phyloP scores from a whole-genome alignment of 2,329 filamentous ascomycete species.

The Trichoderma brevicompactum region DNA sequence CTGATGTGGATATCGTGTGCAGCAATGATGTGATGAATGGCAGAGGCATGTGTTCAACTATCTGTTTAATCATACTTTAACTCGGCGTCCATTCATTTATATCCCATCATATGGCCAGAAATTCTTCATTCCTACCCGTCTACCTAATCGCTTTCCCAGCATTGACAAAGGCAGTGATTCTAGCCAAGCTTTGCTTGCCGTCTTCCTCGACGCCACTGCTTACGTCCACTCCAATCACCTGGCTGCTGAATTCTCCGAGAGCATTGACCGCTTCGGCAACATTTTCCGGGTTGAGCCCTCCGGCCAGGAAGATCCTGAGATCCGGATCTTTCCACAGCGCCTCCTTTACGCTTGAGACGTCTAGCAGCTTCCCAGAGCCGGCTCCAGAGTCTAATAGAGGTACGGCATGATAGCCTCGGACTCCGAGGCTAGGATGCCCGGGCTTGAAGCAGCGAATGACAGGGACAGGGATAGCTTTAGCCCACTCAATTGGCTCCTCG shows the following conservation, averaged over 20 bases:
- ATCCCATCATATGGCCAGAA: not conserved
- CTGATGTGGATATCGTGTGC: not conserved
- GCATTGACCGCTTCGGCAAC: conserved; percentile 68
- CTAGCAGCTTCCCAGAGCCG: conserved; percentile 79
- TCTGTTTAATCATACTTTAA: not conserved
- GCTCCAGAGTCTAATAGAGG: conserved; percentile 86
- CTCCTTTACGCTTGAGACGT: conserved; percentile 69
- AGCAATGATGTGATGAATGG: not conserved
- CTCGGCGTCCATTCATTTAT: not conserved
- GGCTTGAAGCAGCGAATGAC: conserved; percentile 87
- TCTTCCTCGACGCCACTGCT: conserved; percentile 90
- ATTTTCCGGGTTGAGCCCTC: conserved; percentile 81
- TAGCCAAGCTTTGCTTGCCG: conserved; percentile 78
- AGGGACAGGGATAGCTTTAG: conserved; percentile 83
- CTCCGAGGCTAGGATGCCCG: conserved; percentile 69
- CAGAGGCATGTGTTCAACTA: not conserved
- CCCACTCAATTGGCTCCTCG: conserved; percentile 90
- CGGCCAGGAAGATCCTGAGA: conserved; percentile 80
- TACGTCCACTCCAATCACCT: conserved; percentile 84
- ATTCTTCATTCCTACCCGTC: not conserved
- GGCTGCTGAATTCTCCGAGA: conserved; percentile 62
- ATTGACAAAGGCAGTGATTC: conserved; percentile 79
- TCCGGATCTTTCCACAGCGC: conserved; percentile 69
- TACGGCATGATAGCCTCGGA: conserved; percentile 79
- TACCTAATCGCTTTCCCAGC: conserved; percentile 68